Percentiles rank a stretch among this genome's conserved stretches.
phyloP scores from a whole-genome alignment of 441 rosid genomes.

The Adansonia grandidieri region DNA sequence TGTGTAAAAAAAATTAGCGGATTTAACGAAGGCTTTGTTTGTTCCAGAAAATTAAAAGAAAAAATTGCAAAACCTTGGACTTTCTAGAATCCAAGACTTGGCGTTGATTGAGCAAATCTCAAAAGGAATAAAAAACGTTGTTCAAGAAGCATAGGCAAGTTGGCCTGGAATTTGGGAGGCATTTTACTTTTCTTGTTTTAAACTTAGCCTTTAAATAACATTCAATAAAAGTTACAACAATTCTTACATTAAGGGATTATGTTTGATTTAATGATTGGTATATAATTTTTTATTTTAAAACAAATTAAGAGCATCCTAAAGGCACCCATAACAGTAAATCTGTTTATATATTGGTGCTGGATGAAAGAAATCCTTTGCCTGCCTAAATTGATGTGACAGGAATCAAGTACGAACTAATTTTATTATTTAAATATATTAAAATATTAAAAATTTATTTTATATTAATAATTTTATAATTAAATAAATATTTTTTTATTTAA shows the following conservation, averaged over 20 bases:
- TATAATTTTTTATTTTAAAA: neutral
- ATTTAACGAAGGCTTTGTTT: neutral
- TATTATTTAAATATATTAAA: too few relatives aligned
- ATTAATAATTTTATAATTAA: too few relatives aligned
- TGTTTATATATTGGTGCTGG: too few relatives aligned
- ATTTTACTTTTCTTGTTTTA: too few relatives aligned
- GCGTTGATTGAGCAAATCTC: neutral
- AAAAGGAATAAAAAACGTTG: neutral
- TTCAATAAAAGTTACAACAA: neutral
- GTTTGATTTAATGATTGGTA: neutral
- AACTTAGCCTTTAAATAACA: neutral
- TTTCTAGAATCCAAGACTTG: slow-evolving; percentile 21
- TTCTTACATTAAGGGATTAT: neutral
- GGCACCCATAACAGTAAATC: too few relatives aligned
- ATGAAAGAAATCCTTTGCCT: too few relatives aligned
- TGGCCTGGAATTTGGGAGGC: neutral
- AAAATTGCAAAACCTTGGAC: neutral
- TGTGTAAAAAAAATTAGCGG: too few relatives aligned
- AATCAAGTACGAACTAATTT: too few relatives aligned
- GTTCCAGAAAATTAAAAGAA: neutral
- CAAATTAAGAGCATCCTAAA: too few relatives aligned
- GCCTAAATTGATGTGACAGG: too few relatives aligned
- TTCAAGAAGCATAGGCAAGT: neutral
- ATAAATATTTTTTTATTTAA: too few relatives aligned
- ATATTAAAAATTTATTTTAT: too few relatives aligned